A percentile compares a stretch with the other conserved stretches of the same genome.
These are phyloP conservation scores for Durusdinium trenchii DNA, from an alignment of 73 alveolate genomes.

Conservation along the genomic window DNA sequence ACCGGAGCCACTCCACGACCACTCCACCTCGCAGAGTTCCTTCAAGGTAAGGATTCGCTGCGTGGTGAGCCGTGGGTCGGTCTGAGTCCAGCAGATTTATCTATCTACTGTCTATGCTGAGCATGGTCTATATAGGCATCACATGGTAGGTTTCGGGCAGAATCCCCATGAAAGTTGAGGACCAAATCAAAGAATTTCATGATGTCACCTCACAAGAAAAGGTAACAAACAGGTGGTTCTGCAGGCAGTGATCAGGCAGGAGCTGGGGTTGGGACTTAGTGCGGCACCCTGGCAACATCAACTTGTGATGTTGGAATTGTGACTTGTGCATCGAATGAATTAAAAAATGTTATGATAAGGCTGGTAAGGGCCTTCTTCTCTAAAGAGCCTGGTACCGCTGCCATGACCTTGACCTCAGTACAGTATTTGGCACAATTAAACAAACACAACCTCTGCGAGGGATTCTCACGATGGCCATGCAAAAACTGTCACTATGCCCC, in stretches of 20 bases:
- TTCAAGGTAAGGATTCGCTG: slow-evolving; percentile 75
- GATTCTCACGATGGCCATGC: background rate
- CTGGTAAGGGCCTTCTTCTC: slow-evolving; percentile 13
- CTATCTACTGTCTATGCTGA: too few species aligned
- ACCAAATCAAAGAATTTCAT: slow-evolving; percentile 82
- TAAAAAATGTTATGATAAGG: background rate
- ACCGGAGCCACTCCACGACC: background rate
- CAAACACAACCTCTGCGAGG: background rate
- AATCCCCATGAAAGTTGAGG: slow-evolving; percentile 40
- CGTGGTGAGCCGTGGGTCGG: slow-evolving; percentile 70
- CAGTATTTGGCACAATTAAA: background rate
- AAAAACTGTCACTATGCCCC: background rate
- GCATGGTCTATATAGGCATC: too few species aligned
- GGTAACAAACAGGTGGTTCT: too few species aligned
- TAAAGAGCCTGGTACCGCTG: slow-evolving; percentile 48
- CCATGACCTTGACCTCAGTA: slow-evolving; percentile 24
- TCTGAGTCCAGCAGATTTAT: too few species aligned
- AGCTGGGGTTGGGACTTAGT: too few species aligned
- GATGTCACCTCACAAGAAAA: slow-evolving; percentile 62
- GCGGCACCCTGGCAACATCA: too few species aligned
- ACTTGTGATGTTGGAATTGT: too few species aligned
- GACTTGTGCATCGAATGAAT: too few species aligned
- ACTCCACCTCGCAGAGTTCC: slow-evolving; percentile 85
- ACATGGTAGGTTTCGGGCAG: slow-evolving; percentile 27
- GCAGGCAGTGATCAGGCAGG: too few species aligned